Percentiles rank a stretch among this genome's conserved stretches.
Conservation (phyloP, 1,284 basidiomycete genomes). For the Lentinus polychrous region DNA sequence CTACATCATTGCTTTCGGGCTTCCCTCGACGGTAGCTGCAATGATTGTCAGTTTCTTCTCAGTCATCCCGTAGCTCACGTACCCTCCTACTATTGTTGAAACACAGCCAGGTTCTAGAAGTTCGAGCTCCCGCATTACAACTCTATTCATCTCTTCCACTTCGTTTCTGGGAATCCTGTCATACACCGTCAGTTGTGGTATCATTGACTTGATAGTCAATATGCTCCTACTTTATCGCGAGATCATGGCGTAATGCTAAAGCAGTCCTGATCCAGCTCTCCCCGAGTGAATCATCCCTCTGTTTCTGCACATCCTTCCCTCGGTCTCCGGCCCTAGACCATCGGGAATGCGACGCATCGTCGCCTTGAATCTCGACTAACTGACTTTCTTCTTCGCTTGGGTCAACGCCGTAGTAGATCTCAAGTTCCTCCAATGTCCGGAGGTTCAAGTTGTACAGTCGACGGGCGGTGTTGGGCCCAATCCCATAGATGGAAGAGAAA, state of each 20-base stretch:
- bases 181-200: not conserved
- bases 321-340: not conserved
- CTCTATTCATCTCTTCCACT: conserved; percentile 56
- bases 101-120: conserved; percentile 51
- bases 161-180: conserved; percentile 57
- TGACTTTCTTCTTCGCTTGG: conserved; percentile 17
- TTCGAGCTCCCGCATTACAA: conserved; percentile 53
- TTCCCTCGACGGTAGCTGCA: conserved; percentile 73
- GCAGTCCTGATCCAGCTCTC: conserved; percentile 41
- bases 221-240: conserved; percentile 30
- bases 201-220: not conserved
- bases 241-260: conserved; percentile 44
- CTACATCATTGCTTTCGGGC: conserved; percentile 64
- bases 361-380: conserved; percentile 16
- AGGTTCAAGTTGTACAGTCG: conserved; percentile 54
- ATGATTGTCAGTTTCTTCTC: conserved; percentile 2
- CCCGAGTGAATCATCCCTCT: conserved; percentile 14
- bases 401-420: conserved; percentile 54
- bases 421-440: conserved; percentile 54
- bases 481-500: conserved; percentile 65
- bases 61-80: not conserved
- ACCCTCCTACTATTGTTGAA: conserved; percentile 70
- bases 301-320: conserved; percentile 1
- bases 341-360: conserved; percentile 4
- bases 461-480: conserved; percentile 63